These are phyloP conservation scores for Maudiozyma humilis DNA, from an alignment of 1,139 yeast species.

Conservation along the genomic window DNA sequence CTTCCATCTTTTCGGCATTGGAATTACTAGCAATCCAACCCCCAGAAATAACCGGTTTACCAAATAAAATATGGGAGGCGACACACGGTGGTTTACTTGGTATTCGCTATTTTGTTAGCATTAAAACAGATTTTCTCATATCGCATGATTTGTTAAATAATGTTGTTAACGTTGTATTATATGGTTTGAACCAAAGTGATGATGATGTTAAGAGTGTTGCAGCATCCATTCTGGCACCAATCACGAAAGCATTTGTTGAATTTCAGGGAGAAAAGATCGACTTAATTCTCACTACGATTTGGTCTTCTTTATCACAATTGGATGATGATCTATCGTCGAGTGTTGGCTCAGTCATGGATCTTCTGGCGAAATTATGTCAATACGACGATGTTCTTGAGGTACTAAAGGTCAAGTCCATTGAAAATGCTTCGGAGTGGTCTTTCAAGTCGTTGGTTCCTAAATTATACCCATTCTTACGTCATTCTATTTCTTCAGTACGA, in stretches of 20 bases:
- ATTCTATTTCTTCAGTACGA: constrained; percentile 86
- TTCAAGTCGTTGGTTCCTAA: constrained; percentile 81
- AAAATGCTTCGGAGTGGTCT: constrained; percentile 39
- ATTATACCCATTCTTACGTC: constrained; percentile 85
- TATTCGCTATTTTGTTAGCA: constrained; percentile 82
- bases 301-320: constrained; percentile 79
- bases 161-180: constrained; percentile 77
- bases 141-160: constrained; percentile 53
- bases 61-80: constrained; percentile 69
- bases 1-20: constrained; percentile 58
- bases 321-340: constrained; percentile 91
- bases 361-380: constrained; percentile 78
- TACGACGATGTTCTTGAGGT: constrained; percentile 69
- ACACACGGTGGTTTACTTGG: constrained; percentile 98
- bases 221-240: constrained; percentile 87
- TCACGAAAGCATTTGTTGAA: constrained; percentile 73
- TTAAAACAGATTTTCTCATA: constrained; percentile 69
- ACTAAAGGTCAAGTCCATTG: constrained; percentile 52
- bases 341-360: constrained; percentile 93
- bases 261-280: constrained; percentile 55
- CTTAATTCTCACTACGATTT: constrained; percentile 62
- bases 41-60: constrained; percentile 32
- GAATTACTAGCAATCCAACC: constrained; percentile 68
- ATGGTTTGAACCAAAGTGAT: constrained; percentile 75
- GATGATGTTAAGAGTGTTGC: constrained; percentile 98